Base-by-base conservation (phyloP, 495 filamentous ascomycete genomes). In the Penicillium antarcticum region DNA sequence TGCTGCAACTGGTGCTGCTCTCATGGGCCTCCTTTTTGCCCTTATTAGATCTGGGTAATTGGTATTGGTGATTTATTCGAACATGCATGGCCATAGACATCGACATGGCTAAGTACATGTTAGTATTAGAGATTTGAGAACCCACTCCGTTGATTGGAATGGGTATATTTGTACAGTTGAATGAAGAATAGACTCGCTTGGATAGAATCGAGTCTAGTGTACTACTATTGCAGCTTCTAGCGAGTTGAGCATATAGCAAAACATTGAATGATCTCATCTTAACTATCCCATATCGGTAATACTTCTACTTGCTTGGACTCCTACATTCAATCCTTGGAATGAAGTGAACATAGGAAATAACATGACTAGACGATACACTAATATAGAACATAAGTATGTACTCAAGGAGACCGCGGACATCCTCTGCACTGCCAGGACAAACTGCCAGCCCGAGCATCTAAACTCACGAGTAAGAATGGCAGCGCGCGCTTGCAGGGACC, bases 1-100 rank as follows among this genome's bases (percentile, higher is more conserved):
- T 55, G 84, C 82, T 34, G 87, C 81, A n/a, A 78, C 82, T 11
- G 91, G 91, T 17, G 87, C 86, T 6, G 75, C 81, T 2, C 58
- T 88, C 1, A 79, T 80, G 48, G 79, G 78, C 29, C 60, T 84
- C 31, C 41, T 91, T n/a, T 68, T 85, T 42, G 63, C 84, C 14
- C 38, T 91, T 16, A 52, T 88, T 42, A 77, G 80, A 52, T 69
- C 72, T 38, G 61, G 62, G 48, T 82, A 64, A 72, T 29, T 29
- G 55, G 18, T 26, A 31, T 6, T 26, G n/a, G 23, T 6, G 17
- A 6, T 31, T 13, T 14, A 17, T 11, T 49, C 41, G 18, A 49
- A 31, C 38, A 39, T 40, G 26, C 6, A 32, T 40, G 26, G 7
- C 26, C 5, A 4, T 23, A 5, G 21, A 23, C 21, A 23, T 23